Percentiles rank a stretch among this genome's conserved stretches.
These are phyloP conservation scores for Pythium plurisporium DNA, from an alignment of 352 stramenopile species.

Conservation along the genomic window DNA sequence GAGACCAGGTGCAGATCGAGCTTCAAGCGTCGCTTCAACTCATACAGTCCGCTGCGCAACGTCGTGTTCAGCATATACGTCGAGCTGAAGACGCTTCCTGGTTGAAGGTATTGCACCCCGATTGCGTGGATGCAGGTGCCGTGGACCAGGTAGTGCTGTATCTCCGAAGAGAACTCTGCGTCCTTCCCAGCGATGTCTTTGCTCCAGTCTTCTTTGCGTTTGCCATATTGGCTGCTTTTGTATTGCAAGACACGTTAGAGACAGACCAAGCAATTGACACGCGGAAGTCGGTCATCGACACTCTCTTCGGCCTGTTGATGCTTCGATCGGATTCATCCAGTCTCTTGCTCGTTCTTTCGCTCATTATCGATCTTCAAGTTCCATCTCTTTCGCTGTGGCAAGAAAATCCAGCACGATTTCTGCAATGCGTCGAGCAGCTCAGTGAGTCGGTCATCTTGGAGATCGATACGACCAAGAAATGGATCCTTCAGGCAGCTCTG, in stretches of 20 bases:
- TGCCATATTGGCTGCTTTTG: neutral
- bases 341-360: conserved; percentile 23
- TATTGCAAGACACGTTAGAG: neutral
- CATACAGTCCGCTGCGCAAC: neutral
- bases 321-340: conserved; percentile 24
- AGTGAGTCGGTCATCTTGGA: conserved; percentile 25
- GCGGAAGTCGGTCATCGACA: neutral
- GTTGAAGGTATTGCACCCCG: neutral
- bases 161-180: neutral
- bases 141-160: neutral
- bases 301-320: conserved; percentile 27
- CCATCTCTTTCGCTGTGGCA: conserved; percentile 19
- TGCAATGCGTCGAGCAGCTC: conserved; percentile 21
- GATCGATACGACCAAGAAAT: conserved; percentile 22
- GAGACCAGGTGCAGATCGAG: neutral
- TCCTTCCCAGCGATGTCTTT: conserved; percentile 3
- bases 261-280: neutral
- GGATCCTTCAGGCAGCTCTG: conserved; percentile 28
- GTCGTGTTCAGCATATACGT: neutral
- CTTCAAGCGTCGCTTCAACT: conserved; percentile 2
- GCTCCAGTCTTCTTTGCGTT: neutral
- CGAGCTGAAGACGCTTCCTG: neutral
- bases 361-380: conserved; percentile 22
- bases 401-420: conserved; percentile 17
- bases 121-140: neutral